These are phyloP conservation scores for Eucalyptus erythrocorys DNA, from an alignment of 345 rosid genomes.

Conservation along the genomic window DNA sequence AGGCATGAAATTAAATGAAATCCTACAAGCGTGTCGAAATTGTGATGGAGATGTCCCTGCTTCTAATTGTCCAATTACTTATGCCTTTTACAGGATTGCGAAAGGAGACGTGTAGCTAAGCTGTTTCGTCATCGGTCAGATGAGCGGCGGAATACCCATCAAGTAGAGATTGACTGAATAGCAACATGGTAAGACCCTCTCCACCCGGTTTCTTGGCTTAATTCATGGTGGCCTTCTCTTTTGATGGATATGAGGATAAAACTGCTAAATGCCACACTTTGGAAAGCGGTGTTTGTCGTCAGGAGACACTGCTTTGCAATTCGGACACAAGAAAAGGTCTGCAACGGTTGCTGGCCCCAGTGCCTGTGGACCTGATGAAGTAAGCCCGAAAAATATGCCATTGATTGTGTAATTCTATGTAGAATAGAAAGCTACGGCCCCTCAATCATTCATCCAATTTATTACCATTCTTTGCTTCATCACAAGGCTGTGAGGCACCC, in stretches of 20 bases:
- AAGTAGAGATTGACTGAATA: not conserved
- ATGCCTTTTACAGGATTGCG: slow-evolving; percentile 61
- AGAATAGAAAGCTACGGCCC: not conserved
- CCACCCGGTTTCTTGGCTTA: not conserved
- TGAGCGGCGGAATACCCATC: slow-evolving; percentile 18
- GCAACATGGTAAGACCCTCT: not conserved
- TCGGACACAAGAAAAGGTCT: too few species aligned
- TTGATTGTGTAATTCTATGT: not conserved
- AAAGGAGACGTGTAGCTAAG: slow-evolving; percentile 81
- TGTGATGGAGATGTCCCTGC: not conserved
- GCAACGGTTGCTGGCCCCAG: not conserved
- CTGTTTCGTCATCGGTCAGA: slow-evolving; percentile 74
- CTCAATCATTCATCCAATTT: not conserved
- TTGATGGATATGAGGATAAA: not conserved
- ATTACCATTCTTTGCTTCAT: slow-evolving; percentile 1
- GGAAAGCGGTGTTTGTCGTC: not conserved
- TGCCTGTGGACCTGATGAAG: not conserved
- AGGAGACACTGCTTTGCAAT: not conserved
- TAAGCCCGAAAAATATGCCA: not conserved
- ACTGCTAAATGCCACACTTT: not conserved
- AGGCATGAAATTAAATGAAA: not conserved
- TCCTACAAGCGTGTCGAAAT: not conserved
- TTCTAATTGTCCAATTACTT: not conserved
- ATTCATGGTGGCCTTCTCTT: not conserved
- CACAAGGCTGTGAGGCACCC: not conserved